Evolutionary conservation across 1,284 basidiomycete species (phyloP).

Genomic region (Moesziomyces sp.): DNA sequence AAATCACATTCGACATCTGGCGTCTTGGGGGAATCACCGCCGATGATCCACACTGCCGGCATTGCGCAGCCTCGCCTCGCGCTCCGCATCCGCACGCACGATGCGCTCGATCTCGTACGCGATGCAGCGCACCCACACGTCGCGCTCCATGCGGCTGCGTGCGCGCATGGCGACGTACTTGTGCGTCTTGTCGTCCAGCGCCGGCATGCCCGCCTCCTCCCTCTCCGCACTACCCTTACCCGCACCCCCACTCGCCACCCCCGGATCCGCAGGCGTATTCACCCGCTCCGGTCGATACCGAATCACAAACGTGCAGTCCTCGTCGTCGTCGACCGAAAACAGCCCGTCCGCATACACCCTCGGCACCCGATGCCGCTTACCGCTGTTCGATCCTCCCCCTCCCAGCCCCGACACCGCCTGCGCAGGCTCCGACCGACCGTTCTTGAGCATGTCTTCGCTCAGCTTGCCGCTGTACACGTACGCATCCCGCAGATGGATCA

Average conservation of each 20-base stretch:
- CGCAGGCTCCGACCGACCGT: constrained; percentile 50
- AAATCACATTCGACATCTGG: too few species aligned
- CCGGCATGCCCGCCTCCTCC: constrained; percentile 69
- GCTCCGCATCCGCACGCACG: constrained; percentile 58
- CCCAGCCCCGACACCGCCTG: constrained; percentile 41
- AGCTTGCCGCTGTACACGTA: constrained; percentile 65
- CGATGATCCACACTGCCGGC: too few species aligned
- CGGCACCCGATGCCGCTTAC: constrained; percentile 53
- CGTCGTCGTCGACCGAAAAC: constrained; percentile 60
- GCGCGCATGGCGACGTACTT: constrained; percentile 78
- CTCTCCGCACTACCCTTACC: constrained; percentile 12
- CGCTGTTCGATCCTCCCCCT: constrained; percentile 48
- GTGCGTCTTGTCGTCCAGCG: constrained; percentile 73
- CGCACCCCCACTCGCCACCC: constrained; percentile 15
- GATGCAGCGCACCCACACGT: constrained; percentile 87
- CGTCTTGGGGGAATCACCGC: too few species aligned
- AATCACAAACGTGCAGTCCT: constrained; percentile 66
- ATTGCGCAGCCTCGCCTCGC: constrained; percentile 49
- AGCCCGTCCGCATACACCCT: constrained; percentile 64
- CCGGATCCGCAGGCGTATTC: constrained; percentile 40
- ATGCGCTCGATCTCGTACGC: constrained; percentile 83
- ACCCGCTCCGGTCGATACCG: constrained; percentile 56
- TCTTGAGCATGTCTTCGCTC: constrained; percentile 52
- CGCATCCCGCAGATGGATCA: constrained; percentile 63
- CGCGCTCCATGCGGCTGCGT: constrained; percentile 81